Conservation (phyloP, 1,284 basidiomycete species). For the Naganishia sp. region DNA sequence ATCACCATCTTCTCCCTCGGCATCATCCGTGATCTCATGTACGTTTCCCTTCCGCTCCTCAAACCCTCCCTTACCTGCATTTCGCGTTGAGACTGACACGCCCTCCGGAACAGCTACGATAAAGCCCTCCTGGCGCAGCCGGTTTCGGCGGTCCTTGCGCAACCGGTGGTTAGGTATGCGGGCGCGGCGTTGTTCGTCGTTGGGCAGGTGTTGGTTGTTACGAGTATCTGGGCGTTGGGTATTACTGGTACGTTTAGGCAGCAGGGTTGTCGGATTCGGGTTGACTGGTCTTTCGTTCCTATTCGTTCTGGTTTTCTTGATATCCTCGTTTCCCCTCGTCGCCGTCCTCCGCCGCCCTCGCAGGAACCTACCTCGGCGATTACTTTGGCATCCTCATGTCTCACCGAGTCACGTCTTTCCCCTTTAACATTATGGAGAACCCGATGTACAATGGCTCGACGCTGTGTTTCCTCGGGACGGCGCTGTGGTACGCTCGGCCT, state of each 20-base stretch:
- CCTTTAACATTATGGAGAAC: conserved; percentile 88
- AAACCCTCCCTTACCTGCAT: neutral
- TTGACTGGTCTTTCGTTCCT: neutral
- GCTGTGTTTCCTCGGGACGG: conserved; percentile 77
- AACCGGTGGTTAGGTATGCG: conserved; percentile 62
- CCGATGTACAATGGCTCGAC: conserved; percentile 97
- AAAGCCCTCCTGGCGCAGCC: conserved; percentile 45
- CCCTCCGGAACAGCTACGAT: conserved; percentile 50
- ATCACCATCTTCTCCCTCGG: conserved; percentile 84
- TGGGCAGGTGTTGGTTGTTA: conserved; percentile 80
- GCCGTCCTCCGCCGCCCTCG: neutral
- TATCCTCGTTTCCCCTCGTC: neutral
- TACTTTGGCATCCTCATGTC: conserved; percentile 99
- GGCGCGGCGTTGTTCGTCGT: conserved; percentile 67
- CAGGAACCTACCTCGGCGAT: conserved; percentile 83
- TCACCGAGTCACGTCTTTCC: conserved; percentile 73
- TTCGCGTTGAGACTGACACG: neutral
- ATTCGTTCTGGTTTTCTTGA: too few relatives aligned
- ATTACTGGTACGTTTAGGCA: conserved; percentile 67
- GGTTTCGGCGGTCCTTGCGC: conserved; percentile 56
- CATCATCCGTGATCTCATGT: conserved; percentile 82
- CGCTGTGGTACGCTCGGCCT: conserved; percentile 82
- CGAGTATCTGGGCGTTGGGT: conserved; percentile 87
- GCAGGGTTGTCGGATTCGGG: neutral
- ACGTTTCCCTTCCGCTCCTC: conserved; percentile 49